Conservation (phyloP, 2,329 filamentous ascomycete genomes). For the Dryadomyces sulphureus region DNA sequence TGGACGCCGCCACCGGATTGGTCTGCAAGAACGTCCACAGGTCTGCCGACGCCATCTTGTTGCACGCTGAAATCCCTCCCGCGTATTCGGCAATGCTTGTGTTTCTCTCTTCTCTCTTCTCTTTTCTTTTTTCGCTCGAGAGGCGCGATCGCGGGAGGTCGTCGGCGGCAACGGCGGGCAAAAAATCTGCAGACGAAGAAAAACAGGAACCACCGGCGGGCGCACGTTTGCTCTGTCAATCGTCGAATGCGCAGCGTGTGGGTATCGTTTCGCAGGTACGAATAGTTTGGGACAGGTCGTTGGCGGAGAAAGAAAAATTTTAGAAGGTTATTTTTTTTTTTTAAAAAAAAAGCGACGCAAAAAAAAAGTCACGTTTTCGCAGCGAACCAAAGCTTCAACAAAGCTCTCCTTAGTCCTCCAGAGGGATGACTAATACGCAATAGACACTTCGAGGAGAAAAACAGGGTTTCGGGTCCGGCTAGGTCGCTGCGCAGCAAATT, state of each 20-base stretch:
- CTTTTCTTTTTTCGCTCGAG: background rate
- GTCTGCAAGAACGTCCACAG: slow-evolving; percentile 53
- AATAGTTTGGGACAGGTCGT: background rate
- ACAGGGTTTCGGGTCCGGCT: background rate
- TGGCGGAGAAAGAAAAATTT: slow-evolving; percentile 3
- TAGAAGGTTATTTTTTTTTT: too few species aligned
- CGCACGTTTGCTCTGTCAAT: background rate
- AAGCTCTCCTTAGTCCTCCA: background rate
- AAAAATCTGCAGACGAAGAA: background rate
- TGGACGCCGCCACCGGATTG: slow-evolving; percentile 54
- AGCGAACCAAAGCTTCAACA: background rate
- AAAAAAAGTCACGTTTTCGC: slow-evolving; percentile 1
- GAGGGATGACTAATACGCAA: background rate
- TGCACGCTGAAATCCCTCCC: background rate
- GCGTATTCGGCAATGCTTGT: background rate
- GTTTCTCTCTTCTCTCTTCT: background rate
- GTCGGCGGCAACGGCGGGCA: background rate
- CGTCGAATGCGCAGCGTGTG: background rate
- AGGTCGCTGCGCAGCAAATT: background rate
- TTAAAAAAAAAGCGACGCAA: background rate
- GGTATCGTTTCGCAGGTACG: background rate
- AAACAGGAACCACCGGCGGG: background rate
- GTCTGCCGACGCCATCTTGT: slow-evolving; percentile 31
- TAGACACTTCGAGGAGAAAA: background rate
- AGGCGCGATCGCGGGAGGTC: background rate